Evolutionary conservation across 495 filamentous ascomycete species (phyloP).

Genomic region (Penicillium silybi): DNA sequence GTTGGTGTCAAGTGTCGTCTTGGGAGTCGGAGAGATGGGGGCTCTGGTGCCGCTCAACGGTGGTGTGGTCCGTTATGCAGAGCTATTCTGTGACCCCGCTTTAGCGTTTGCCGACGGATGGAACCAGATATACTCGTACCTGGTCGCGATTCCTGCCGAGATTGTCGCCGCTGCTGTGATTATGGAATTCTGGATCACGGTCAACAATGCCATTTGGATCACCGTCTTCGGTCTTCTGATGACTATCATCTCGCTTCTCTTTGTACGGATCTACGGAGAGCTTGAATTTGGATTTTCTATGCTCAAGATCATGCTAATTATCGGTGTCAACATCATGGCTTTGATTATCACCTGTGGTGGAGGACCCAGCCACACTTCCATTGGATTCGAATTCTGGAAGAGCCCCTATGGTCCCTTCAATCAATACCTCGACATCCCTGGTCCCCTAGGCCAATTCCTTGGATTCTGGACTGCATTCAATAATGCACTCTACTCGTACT

Average conservation of each 20-base stretch:
- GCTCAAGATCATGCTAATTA: conserved; percentile 43
- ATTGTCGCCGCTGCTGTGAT: conserved; percentile 44
- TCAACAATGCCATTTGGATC: conserved; percentile 39
- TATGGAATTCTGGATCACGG: conserved; percentile 44
- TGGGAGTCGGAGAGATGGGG: conserved; percentile 26
- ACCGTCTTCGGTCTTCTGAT: conserved; percentile 43
- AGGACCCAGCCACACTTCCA: conserved; percentile 15
- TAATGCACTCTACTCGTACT: conserved; percentile 53
- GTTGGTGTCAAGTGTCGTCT: conserved; percentile 16
- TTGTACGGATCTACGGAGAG: conserved; percentile 44
- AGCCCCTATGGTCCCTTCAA: conserved; percentile 20
- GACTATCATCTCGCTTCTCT: conserved; percentile 40
- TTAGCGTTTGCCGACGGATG: conserved; percentile 31
- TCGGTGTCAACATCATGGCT: conserved; percentile 48
- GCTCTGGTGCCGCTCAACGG: conserved; percentile 30
- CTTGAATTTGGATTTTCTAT: conserved; percentile 43
- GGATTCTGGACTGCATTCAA: conserved; percentile 56
- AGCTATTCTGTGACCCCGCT: conserved; percentile 28
- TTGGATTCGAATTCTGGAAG: conserved; percentile 22
- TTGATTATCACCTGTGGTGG: conserved; percentile 27
- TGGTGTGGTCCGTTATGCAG: conserved; percentile 25
- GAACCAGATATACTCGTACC: conserved; percentile 28
- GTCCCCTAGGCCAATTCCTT: conserved; percentile 26
- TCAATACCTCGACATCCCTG: conserved; percentile 16
- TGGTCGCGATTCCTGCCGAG: conserved; percentile 38